Conservation (phyloP, 2,329 filamentous ascomycete genomes). For the Leptographium radiaticola region DNA sequence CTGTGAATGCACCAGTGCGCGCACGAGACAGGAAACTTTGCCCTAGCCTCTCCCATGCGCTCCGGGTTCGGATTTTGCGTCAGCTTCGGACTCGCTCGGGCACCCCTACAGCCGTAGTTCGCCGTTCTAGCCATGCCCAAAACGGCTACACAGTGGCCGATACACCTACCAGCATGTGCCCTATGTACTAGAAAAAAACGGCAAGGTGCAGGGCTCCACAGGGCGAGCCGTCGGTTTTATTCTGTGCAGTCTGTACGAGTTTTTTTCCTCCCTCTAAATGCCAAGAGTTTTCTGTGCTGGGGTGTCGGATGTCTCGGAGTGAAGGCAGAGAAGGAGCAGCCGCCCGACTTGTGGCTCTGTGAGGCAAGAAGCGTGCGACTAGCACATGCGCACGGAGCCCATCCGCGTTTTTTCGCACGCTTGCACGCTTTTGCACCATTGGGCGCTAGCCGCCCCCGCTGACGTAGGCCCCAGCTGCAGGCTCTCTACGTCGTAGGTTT, state of each 20-base stretch:
- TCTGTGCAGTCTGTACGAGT: too few species aligned
- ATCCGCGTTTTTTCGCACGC: not conserved
- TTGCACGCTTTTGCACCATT: not conserved
- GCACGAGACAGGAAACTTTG: too few species aligned
- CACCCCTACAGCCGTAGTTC: not conserved
- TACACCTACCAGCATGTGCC: too few species aligned
- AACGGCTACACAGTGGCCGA: too few species aligned
- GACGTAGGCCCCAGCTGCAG: not conserved
- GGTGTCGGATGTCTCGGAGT: constrained; percentile 1
- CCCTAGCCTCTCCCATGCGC: too few species aligned
- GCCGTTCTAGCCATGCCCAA: not conserved
- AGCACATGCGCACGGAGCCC: too few species aligned
- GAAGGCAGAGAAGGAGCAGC: not conserved
- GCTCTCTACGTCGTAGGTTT: not conserved
- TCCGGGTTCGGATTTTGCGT: not conserved
- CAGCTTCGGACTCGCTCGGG: not conserved
- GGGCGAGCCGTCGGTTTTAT: not conserved
- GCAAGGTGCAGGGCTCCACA: not conserved
- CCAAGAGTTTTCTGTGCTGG: not conserved
- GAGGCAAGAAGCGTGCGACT: too few species aligned
- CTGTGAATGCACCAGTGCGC: too few species aligned
- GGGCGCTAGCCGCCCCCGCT: not conserved
- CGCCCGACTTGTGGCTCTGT: not conserved
- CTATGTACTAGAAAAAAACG: not conserved
- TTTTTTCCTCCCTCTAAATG: not conserved